Conservation (phyloP, 2,329 filamentous ascomycete genomes). For the Fusarium siculi region DNA sequence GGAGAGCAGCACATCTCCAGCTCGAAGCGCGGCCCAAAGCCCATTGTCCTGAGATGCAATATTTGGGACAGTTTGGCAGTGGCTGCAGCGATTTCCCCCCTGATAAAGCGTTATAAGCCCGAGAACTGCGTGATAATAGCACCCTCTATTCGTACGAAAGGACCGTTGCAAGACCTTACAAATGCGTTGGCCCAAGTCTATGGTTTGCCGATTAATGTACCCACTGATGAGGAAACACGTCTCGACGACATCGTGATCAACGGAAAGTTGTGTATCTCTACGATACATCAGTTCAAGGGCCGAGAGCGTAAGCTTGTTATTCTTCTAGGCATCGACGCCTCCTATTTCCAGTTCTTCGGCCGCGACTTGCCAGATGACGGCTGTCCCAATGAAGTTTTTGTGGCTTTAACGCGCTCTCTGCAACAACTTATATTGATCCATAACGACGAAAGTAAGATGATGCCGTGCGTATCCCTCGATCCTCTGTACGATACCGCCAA, state of each 20-base stretch:
- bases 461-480: slow-evolving; percentile 41
- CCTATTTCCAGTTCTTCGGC: slow-evolving; percentile 40
- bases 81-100: slow-evolving; percentile 22
- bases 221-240: slow-evolving; percentile 38
- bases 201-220: slow-evolving; percentile 37
- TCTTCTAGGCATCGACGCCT: slow-evolving; percentile 40
- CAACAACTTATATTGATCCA: slow-evolving; percentile 46
- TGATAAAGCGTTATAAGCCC: slow-evolving; percentile 39
- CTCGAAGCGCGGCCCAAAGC: slow-evolving; percentile 43
- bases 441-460: slow-evolving; percentile 13
- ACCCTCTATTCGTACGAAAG: not conserved
- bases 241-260: slow-evolving; percentile 41
- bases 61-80: slow-evolving; percentile 11
- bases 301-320: slow-evolving; percentile 47
- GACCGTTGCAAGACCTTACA: not conserved
- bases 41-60: slow-evolving; percentile 40
- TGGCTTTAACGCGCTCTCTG: slow-evolving; percentile 45
- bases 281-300: slow-evolving; percentile 50
- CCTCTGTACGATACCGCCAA: slow-evolving; percentile 30
- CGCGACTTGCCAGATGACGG: slow-evolving; percentile 43
- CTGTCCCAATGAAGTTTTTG: slow-evolving; percentile 46
- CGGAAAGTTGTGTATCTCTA: slow-evolving; percentile 46
- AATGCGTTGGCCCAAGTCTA: slow-evolving; percentile 17
- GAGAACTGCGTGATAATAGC: slow-evolving; percentile 28
- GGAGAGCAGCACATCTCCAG: slow-evolving; percentile 45